These are phyloP conservation scores for Fraxinus velutina DNA, from an alignment of 305 asterid species.

Conservation along the genomic window DNA sequence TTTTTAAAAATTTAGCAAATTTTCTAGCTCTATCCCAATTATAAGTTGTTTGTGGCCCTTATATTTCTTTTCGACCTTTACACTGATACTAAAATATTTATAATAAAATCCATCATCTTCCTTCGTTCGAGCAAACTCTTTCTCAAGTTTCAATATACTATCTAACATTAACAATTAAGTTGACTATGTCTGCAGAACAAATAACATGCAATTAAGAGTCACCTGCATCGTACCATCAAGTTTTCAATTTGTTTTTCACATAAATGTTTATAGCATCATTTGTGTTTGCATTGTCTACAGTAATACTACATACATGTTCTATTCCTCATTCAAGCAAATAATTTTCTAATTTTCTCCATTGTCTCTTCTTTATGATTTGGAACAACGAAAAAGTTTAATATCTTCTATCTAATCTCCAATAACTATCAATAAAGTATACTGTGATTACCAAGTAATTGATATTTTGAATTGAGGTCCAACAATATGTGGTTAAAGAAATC, in stretches of 20 bases:
- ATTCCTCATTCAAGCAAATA: not conserved
- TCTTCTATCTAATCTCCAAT: not conserved
- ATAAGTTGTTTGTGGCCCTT: not conserved
- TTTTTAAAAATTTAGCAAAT: not conserved
- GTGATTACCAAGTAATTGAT: not conserved
- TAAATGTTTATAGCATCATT: too few species aligned
- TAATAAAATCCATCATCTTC: not conserved
- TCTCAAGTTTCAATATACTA: not conserved
- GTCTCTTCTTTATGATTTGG: not conserved
- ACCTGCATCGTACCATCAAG: not conserved
- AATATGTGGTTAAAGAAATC: too few species aligned
- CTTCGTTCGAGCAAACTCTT: not conserved
- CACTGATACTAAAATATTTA: not conserved
- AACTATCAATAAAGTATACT: not conserved
- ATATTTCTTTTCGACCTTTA: not conserved
- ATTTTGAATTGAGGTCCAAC: not conserved
- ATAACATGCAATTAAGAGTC: too few species aligned
- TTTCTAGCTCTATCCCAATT: not conserved
- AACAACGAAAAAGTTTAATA: too few species aligned
- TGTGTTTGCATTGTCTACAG: not conserved
- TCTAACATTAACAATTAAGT: not conserved
- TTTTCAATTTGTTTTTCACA: not conserved
- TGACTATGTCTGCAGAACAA: not conserved
- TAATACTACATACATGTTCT: not conserved
- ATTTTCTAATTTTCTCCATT: too few species aligned